phyloP scores from a whole-genome alignment of 192 early-diverging fungal species.

The Podila epigama region DNA sequence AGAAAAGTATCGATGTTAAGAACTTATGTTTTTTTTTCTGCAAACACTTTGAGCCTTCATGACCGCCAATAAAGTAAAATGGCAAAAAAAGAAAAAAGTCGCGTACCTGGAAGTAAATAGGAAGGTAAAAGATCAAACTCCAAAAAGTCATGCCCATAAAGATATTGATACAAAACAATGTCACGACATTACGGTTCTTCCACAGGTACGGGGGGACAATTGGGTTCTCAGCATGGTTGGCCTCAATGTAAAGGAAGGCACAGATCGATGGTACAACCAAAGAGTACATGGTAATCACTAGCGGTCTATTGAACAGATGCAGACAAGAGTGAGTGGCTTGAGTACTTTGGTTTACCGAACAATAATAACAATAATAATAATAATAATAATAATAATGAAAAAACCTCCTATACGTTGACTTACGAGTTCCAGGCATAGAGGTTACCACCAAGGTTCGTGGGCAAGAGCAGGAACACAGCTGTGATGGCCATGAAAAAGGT shows the following conservation, averaged over 20 bases:
- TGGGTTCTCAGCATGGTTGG: conserved; percentile 76
- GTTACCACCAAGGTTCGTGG: conserved; percentile 75
- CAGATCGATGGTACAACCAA: conserved; percentile 53
- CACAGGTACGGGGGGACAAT: conserved; percentile 72
- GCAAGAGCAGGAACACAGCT: conserved; percentile 69
- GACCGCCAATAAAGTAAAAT: too few species aligned
- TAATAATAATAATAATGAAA: conserved; percentile 55
- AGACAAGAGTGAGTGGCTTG: conserved; percentile 33
- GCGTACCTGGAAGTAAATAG: conserved; percentile 79
- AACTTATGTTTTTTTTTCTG: conserved; percentile 42
- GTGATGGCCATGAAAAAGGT: conserved; percentile 54
- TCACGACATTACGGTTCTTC: conserved; percentile 68
- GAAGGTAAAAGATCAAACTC: conserved; percentile 77
- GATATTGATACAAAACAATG: conserved; percentile 65
- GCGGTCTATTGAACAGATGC: conserved; percentile 39
- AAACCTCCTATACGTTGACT: too few species aligned
- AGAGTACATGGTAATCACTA: conserved; percentile 62
- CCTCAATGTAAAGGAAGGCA: conserved; percentile 65
- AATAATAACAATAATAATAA: conserved; percentile 51
- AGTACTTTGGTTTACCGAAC: conserved; percentile 32
- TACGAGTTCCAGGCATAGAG: conserved; percentile 74
- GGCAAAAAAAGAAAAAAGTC: too few species aligned
- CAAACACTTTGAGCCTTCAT: too few species aligned
- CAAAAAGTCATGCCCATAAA: conserved; percentile 71
- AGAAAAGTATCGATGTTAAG: too few species aligned